Evolutionary conservation across 192 early-diverging fungal species (phyloP).

Genomic region (Ambispora gerdemannii): DNA sequence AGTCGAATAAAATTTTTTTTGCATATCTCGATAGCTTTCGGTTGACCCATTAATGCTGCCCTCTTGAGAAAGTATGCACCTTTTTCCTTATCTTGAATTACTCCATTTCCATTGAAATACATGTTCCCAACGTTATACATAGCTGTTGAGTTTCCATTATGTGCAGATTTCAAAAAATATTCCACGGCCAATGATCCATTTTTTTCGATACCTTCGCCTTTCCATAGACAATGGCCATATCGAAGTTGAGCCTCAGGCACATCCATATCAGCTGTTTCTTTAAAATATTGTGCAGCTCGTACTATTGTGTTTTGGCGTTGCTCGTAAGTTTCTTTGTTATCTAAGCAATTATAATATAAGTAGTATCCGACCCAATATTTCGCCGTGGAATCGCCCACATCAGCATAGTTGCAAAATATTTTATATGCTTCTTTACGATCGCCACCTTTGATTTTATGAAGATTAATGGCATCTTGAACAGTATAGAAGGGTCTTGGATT

Average conservation of each 20-base stretch:
- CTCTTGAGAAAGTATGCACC: background rate
- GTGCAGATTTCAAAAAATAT: background rate
- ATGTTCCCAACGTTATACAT: conserved; percentile 1
- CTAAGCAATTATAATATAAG: conserved; percentile 15
- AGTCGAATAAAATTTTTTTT: too few relatives aligned
- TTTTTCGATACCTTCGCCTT: conserved; percentile 14
- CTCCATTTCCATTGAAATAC: conserved; percentile 12
- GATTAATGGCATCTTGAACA: conserved; percentile 13
- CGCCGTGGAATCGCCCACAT: conserved; percentile 11
- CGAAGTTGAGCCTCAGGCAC: conserved; percentile 27
- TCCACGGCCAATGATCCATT: background rate
- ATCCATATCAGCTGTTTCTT: conserved; percentile 13
- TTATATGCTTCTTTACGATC: conserved; percentile 7
- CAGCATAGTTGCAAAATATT: conserved; percentile 13
- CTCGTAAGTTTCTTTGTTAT: background rate
- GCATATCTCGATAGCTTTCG: background rate
- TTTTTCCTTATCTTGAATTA: background rate
- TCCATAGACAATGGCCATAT: conserved; percentile 30
- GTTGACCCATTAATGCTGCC: background rate
- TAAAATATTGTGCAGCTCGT: conserved; percentile 18
- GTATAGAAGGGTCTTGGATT: background rate
- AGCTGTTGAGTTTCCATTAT: conserved; percentile 13
- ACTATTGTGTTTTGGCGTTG: background rate
- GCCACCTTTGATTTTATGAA: conserved; percentile 10
- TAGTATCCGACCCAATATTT: conserved; percentile 31